Base-by-base conservation (phyloP, 202 grass and related monocot species). In the Brachypodium distachyon region DNA sequence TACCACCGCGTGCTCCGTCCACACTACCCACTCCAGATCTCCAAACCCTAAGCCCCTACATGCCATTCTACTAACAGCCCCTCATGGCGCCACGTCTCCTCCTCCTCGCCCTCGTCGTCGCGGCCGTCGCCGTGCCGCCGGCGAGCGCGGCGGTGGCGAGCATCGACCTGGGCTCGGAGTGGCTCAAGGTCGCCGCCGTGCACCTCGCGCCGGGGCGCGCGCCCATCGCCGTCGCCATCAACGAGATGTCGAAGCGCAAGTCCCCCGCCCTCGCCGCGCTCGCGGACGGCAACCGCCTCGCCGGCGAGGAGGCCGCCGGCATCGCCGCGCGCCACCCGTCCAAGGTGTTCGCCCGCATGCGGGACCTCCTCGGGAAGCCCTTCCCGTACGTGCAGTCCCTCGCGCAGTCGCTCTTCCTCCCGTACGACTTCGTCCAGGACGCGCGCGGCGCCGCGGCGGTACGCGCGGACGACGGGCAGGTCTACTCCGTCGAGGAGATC, bases 191-290 rank as follows among this genome's bases (percentile, higher is more conserved):
- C 16, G 96, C 92, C 3, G 96, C 77, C 29, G 96, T 99, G 59
- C 93, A 99, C 77, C 89, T 99, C 65, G 89, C 89, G 32, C 92
- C 92, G 1, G 90, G 92, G 7, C 92, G 87, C 27, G 73, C 59
- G 32, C 96, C 96, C 49, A 99, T 99, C 65, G 57, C 83, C 2
- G 76, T 99, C 49, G 92, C 96, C 75, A 99, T 93, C 71, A 99
- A 99, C 73, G 96, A 99, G 86, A 99, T 99, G 96, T 99, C 96
- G 44, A 99, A 99, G 87, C 89, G 96, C 47, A 99, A 99, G 81
- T 99, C 96, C 61, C 96, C 96, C 3, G 84, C 89, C 26, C 92
- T 99, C 21, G 87, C 87, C 44, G 92, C 85, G 40, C 74, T 99
- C 31, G 82, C 89, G 40, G 88, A 72, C 34, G 92, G 92, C 9